Evolutionary conservation across 495 filamentous ascomycete species (phyloP), one percentile per base, ranked within the genome.

Genomic region (Neurospora sp.): DNA sequence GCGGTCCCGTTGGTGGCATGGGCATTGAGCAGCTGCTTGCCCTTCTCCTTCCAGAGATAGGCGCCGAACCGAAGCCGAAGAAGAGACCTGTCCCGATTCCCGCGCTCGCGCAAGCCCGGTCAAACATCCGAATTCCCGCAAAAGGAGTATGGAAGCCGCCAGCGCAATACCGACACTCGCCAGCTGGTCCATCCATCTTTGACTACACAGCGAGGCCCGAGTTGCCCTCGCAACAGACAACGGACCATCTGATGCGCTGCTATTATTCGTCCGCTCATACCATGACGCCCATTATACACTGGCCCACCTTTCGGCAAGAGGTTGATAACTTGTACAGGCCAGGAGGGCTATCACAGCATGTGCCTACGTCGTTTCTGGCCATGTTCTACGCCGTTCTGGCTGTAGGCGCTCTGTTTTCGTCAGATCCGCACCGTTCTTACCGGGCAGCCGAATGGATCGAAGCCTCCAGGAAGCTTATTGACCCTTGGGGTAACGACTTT

Each of bases 331-430:
- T 95, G 24, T 98, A 98, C 81, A 89, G 86, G 62, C 81, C 85
- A 34, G 90, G 90, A 17, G 85, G 87, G 59, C 87, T 90, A n/a
- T 85, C 90, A 10, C 88, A 88, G 40, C 54, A 66, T 66, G 54
- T 34, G 24, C 54, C 54, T 66, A 66, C 54, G 24, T 89, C 91
- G 71, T 98, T 95, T 91, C 87, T 89, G 69, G 91, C 94, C 13
- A 84, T 96, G 43, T 88, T 98, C 74, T 97, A 94, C 78, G 91
- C 90, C 13, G 90, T 96, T 2, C 87, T 98, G 71, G 94, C 95
- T 2, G 90, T 92, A 71, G 96, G 96, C 39, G 89, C 90, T 21
- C 83, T 97, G n/a, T 92, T 93, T 79, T 90, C 88, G 10, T 80
- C 86, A 31, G 78, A 80, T 42, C 77, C 76, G 34, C 83, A 84